Conservation (phyloP, 495 filamentous ascomycete genomes). For the Hyaloscypha finlandica region DNA sequence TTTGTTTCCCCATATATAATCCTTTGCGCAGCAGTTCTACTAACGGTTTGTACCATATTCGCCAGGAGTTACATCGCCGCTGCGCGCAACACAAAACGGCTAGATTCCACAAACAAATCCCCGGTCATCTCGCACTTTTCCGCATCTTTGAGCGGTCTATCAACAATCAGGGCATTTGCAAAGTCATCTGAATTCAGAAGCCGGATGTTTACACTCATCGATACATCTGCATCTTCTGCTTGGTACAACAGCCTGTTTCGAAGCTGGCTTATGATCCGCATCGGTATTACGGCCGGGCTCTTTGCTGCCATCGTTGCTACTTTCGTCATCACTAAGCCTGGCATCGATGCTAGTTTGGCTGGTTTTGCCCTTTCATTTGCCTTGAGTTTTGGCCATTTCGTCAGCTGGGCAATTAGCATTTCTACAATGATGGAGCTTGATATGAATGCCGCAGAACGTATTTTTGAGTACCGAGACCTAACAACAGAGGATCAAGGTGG, state of each 20-base stretch:
- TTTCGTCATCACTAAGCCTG: conserved; percentile 51
- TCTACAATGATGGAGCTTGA: conserved; percentile 50
- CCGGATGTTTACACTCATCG: conserved; percentile 56
- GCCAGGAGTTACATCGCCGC: conserved; percentile 54
- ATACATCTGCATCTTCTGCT: conserved; percentile 49
- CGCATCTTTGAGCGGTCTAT: conserved; percentile 57
- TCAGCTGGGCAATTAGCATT: conserved; percentile 45
- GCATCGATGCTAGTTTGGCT: conserved; percentile 62
- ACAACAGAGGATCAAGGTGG: conserved; percentile 37
- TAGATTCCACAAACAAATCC: conserved; percentile 59
- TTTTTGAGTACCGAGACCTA: conserved; percentile 41
- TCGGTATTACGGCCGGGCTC: conserved; percentile 58
- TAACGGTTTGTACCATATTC: conserved; percentile 42
- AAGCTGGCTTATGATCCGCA: conserved; percentile 60
- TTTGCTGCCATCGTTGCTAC: conserved; percentile 59
- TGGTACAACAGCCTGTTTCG: conserved; percentile 59
- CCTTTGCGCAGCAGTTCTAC: conserved; percentile 38
- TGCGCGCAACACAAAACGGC: conserved; percentile 66
- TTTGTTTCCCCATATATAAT: conserved; percentile 49
- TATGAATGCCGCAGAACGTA: conserved; percentile 41
- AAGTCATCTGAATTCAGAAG: conserved; percentile 53
- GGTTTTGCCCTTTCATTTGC: conserved; percentile 59
- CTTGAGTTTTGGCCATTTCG: conserved; percentile 53
- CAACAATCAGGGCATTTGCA: conserved; percentile 66
- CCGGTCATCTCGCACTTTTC: conserved; percentile 66